These are phyloP conservation scores for Aquilaria sinensis DNA, from an alignment of 345 rosid species.

Conservation along the genomic window DNA sequence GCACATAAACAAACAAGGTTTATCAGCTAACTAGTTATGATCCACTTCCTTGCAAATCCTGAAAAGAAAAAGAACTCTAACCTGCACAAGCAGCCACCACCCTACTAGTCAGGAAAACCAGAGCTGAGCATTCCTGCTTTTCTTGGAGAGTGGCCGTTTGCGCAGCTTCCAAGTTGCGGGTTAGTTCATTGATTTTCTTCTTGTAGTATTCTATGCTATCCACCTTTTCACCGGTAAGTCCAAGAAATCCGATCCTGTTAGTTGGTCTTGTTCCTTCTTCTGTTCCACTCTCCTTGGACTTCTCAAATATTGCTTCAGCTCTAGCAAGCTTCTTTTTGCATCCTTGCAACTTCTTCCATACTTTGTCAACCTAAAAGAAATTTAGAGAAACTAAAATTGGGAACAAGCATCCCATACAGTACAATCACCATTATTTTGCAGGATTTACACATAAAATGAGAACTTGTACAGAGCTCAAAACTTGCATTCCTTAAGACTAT, in stretches of 20 bases:
- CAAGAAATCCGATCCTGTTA: conserved; percentile 56
- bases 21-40: too few relatives aligned
- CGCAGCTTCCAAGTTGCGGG: conserved; percentile 59
- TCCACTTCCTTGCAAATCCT: too few relatives aligned
- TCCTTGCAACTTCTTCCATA: conserved; percentile 59
- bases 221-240: conserved; percentile 59
- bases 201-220: conserved; percentile 71
- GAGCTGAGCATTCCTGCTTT: conserved; percentile 63
- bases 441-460: too few relatives aligned
- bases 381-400: background rate
- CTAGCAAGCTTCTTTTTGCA: conserved; percentile 78
- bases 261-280: conserved; percentile 47
- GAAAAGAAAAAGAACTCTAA: background rate
- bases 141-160: conserved; percentile 64
- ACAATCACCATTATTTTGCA: too few relatives aligned
- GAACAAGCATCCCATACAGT: too few relatives aligned
- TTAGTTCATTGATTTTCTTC: conserved; percentile 48
- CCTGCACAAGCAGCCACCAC: conserved; percentile 66
- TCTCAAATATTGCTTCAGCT: conserved; percentile 50
- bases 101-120: conserved; percentile 68
- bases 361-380: conserved; percentile 60
- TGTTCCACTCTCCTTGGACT: conserved; percentile 28
- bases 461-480: too few relatives aligned
- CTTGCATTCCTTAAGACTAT: background rate
- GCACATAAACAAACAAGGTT: too few relatives aligned